phyloP scores from a whole-genome alignment of 2,329 filamentous ascomycete genomes.

The Cladophialophora bantiana region DNA sequence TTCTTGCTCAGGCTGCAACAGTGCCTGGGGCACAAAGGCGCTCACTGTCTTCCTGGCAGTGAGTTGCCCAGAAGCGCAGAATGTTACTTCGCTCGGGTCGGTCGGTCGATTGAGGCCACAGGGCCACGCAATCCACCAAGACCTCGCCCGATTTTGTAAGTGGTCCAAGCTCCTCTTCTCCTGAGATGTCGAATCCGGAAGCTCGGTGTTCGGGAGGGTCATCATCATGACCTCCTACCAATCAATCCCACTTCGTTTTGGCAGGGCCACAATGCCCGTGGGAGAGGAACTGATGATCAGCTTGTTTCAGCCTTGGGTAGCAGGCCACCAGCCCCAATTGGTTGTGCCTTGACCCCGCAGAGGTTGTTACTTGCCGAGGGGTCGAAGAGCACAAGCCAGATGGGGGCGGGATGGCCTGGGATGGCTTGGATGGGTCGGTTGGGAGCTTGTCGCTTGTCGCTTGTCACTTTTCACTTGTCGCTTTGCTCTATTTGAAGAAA shows the following conservation, averaged over 20 bases:
- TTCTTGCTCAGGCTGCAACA: too few relatives aligned
- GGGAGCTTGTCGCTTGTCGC: too few relatives aligned
- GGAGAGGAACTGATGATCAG: background rate
- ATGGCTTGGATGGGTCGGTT: background rate
- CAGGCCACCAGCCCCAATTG: background rate
- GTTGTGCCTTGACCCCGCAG: conserved; percentile 7
- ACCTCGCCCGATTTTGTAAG: background rate
- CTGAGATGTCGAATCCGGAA: conserved; percentile 19
- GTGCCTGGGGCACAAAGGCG: too few relatives aligned
- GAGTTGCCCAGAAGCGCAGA: too few relatives aligned
- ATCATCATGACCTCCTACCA: background rate
- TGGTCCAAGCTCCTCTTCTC: background rate
- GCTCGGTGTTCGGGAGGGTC: conserved; percentile 6
- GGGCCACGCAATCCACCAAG: conserved; percentile 9
- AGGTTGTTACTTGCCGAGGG: too few relatives aligned
- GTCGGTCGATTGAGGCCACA: too few relatives aligned
- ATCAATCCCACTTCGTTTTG: background rate
- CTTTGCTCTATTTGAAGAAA: background rate
- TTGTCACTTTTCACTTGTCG: too few relatives aligned
- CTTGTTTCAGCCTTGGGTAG: conserved; percentile 21
- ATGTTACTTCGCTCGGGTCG: too few relatives aligned
- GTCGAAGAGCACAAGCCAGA: too few relatives aligned
- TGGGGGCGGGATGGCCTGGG: background rate
- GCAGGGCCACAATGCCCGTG: background rate
- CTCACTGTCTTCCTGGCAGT: too few relatives aligned